Evolutionary conservation across 306 rosid species (phyloP), one percentile per base, ranked within the genome.

Genomic region (Lathyrus tuberosus): DNA sequence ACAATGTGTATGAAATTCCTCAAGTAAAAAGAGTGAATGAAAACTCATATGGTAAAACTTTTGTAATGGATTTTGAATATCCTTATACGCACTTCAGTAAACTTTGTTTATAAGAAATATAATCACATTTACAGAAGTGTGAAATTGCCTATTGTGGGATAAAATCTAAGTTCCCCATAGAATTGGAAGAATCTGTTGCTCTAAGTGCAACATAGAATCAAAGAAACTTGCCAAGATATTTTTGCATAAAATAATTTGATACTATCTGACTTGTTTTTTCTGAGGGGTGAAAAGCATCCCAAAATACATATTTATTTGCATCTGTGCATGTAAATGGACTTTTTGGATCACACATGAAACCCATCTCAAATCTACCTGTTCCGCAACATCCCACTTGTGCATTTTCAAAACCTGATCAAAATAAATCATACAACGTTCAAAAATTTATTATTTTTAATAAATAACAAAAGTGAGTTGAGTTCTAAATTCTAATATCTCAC

Each of bases 211-310:
- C 26, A 4, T 43, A 28, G 10, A 56, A 73, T 77, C 58, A 81
- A 6, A 7, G 74, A 60, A 81, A 81, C 56, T 46, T 64, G 12
- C 26, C 64, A 17, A 74, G 15, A 74, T 69, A 24, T 3, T 74
- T 74, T 37, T 68, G 9, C 11, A 79, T 5, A 11, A 82, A 46
- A 54, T 60, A 62, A 9, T 75, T 37, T 6, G 80, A 46, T 48
- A 81, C 24, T 7, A 81, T 52, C 7, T 24, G 62, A 72, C 77
- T 76, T 47, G 88, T 82, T 65, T 74, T 78, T 52, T 75, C 62
- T 0, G 87, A 44, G 18, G 85, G 90, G 78, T 86, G 90, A 43
- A 80, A 70, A 6, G 90, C 79, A 58, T 86, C 90, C 90, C 87
- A 86, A 74, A 83, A 86, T 13, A 80, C 78, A 65, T 83, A 86